Percentiles rank a stretch among this genome's conserved stretches.
Conservation (phyloP, 176 grass and related monocot genomes). For the Raddia distichophylla region DNA sequence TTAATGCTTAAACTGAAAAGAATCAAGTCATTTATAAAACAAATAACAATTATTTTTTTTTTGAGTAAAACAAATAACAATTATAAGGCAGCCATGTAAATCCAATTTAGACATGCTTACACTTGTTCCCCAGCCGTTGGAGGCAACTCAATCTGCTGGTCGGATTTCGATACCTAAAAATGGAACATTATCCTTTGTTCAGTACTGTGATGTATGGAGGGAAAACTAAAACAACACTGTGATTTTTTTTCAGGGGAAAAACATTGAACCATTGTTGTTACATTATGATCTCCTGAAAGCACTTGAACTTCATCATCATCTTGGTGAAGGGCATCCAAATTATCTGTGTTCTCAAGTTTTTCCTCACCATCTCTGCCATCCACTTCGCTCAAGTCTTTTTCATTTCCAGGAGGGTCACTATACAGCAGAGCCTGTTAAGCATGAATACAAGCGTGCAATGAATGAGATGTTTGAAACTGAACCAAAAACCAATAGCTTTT, state of each 20-base stretch:
- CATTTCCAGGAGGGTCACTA: background rate
- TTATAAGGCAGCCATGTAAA: background rate
- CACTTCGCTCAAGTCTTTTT: too few relatives aligned
- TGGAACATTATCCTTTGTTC: background rate
- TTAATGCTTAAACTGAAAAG: too few relatives aligned
- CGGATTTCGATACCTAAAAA: background rate
- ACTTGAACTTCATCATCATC: background rate
- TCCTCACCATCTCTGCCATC: background rate
- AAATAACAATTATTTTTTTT: background rate
- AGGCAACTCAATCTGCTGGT: background rate
- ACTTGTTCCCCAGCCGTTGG: background rate
- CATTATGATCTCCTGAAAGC: background rate
- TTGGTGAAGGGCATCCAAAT: background rate
- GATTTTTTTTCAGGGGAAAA: background rate
- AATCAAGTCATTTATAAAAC: background rate
- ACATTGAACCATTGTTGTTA: background rate
- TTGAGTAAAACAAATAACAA: background rate
- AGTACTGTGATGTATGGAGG: background rate
- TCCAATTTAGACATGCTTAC: conserved; percentile 5
- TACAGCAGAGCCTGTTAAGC: background rate
- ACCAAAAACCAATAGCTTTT: background rate
- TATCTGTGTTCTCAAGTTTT: background rate
- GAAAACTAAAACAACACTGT: background rate
- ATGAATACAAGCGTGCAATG: background rate
- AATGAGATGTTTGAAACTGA: background rate